A percentile compares a stretch with the other conserved stretches of the same genome.
Conservation (phyloP, 2,329 filamentous ascomycete species). For the Sporothrix euskadiensis region DNA sequence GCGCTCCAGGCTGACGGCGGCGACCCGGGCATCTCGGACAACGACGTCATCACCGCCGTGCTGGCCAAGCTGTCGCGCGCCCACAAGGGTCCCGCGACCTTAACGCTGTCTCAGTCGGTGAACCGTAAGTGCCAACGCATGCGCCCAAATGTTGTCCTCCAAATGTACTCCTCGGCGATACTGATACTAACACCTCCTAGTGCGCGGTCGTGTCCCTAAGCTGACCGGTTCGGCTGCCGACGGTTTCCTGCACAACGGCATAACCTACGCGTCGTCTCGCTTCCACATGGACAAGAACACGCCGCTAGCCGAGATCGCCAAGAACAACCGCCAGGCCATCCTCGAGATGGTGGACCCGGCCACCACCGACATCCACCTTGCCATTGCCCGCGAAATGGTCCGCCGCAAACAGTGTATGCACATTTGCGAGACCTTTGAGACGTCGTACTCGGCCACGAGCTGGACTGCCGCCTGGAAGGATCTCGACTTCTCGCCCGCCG, state of each 20-base stretch:
- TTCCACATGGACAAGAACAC: slow-evolving; percentile 5
- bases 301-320: slow-evolving; percentile 23
- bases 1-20: slow-evolving; percentile 4
- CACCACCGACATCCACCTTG: not conserved
- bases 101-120: slow-evolving; percentile 15
- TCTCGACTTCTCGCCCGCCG: slow-evolving; percentile 23
- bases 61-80: slow-evolving; percentile 8
- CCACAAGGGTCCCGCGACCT: not conserved
- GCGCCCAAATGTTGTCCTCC: not conserved
- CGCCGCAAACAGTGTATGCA: slow-evolving; percentile 19
- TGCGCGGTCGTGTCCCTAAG: slow-evolving; percentile 22
- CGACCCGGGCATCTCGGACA: slow-evolving; percentile 8
- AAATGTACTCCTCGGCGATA: not conserved
- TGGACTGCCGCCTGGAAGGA: slow-evolving; percentile 24
- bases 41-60: slow-evolving; percentile 20
- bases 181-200: not conserved
- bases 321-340: slow-evolving; percentile 15
- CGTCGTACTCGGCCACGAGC: slow-evolving; percentile 18
- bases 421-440: slow-evolving; percentile 25
- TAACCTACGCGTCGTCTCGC: not conserved
- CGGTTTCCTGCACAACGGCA: slow-evolving; percentile 23
- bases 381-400: slow-evolving; percentile 25
- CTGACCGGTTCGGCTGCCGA: slow-evolving; percentile 11
- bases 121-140: slow-evolving; percentile 15
- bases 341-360: not conserved